Conservation (phyloP, 78 protist species). For the Dictyostelium capitatum region DNA sequence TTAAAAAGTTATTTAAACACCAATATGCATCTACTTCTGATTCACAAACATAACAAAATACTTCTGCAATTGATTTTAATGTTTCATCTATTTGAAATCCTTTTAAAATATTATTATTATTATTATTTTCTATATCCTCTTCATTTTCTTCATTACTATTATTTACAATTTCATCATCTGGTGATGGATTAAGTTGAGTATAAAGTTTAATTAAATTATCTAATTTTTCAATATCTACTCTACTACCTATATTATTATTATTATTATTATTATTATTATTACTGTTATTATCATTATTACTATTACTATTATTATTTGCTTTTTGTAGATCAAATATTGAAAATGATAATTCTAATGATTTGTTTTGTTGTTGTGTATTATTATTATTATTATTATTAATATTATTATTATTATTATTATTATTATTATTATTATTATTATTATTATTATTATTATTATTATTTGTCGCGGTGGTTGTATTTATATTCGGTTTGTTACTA, state of each 20-base stretch:
- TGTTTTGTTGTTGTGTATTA: neutral
- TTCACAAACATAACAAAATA: slow-evolving; percentile 78
- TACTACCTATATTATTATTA: neutral
- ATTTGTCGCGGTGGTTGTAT: neutral
- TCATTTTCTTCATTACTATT: neutral
- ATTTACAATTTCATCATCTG: neutral
- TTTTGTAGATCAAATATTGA: slow-evolving; percentile 9
- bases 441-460: neutral
- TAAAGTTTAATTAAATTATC: neutral
- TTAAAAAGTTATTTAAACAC: slow-evolving; percentile 73
- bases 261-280: neutral
- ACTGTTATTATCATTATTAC: neutral
- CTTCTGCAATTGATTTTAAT: slow-evolving; percentile 64
- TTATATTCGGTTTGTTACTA: neutral
- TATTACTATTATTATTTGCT: neutral
- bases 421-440: neutral
- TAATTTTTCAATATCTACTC: neutral
- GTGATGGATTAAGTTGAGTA: neutral
- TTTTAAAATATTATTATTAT: neutral
- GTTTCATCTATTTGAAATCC: slow-evolving; percentile 48
- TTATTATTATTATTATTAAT: neutral
- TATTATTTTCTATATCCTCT: neutral
- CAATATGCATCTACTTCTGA: slow-evolving; percentile 70
- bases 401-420: neutral
- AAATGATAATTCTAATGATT: neutral